Evolutionary conservation across 768 basidiomycete genomes (phyloP).

Genomic region (Leccinum broughii): DNA sequence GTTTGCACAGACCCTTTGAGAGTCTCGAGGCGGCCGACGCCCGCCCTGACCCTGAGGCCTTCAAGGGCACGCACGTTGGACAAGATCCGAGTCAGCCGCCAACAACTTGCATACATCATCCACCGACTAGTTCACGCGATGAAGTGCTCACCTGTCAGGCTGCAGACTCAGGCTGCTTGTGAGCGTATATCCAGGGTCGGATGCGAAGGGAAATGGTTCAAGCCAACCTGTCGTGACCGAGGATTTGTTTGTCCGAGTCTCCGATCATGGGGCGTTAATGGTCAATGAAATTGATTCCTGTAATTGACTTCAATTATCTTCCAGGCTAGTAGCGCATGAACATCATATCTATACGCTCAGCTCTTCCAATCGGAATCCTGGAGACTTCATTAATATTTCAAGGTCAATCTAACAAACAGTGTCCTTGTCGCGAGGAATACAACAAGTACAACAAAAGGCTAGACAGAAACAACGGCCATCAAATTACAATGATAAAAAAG

Average conservation of each 20-base stretch:
- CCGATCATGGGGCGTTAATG: no score
- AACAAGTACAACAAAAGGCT: slow-evolving; percentile 9
- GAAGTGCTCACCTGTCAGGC: not conserved
- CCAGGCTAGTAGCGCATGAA: no score
- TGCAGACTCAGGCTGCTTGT: not conserved
- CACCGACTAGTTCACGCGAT: not conserved
- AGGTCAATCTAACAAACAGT: not conserved
- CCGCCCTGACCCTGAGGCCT: not conserved
- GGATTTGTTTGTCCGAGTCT: no score
- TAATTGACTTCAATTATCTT: no score
- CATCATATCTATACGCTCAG: no score
- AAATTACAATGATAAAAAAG: not conserved
- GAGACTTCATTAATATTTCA: not conserved
- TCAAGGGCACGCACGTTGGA: not conserved
- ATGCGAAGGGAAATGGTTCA: not conserved
- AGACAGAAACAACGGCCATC: slow-evolving; percentile 7
- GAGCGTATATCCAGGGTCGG: not conserved
- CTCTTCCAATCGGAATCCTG: not conserved
- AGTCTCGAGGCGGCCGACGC: not conserved
- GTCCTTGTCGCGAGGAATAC: not conserved
- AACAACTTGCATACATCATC: not conserved
- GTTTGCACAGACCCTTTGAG: not conserved
- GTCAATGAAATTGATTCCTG: no score
- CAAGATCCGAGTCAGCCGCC: not conserved
- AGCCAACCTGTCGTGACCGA: no score